Evolutionary conservation across 257 asterid genomes (phyloP).

Genomic region (Przewalskia tangutica): DNA sequence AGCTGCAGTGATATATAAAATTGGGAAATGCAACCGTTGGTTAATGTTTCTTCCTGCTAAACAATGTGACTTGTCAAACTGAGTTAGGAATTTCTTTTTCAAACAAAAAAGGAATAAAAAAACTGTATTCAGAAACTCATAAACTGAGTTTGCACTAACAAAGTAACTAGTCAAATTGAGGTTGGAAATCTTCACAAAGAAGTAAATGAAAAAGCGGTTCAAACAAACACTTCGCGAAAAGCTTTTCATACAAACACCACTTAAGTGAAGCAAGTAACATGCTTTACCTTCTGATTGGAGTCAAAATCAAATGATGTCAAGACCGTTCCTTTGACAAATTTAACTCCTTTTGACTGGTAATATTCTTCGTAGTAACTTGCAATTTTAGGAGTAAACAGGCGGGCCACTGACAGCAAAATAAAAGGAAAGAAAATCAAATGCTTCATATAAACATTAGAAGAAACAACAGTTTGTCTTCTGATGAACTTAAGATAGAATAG

Average conservation of each 20-base stretch:
- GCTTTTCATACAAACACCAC: background rate
- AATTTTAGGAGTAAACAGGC: constrained; percentile 74
- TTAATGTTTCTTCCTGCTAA: background rate
- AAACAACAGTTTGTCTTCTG: background rate
- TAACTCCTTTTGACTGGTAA: constrained; percentile 88
- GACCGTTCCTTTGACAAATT: constrained; percentile 80
- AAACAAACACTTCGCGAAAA: background rate
- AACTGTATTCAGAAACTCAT: background rate
- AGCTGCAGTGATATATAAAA: background rate
- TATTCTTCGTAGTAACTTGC: constrained; percentile 85
- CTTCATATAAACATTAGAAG: background rate
- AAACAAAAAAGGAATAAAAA: background rate
- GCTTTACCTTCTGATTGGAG: constrained; percentile 66
- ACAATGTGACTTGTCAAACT: background rate
- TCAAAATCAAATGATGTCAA: constrained; percentile 77
- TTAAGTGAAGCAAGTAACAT: background rate
- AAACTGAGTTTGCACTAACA: background rate
- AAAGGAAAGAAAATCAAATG: constrained; percentile 8
- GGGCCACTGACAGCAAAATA: constrained; percentile 67
- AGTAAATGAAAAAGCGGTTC: background rate
- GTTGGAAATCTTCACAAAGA: background rate
- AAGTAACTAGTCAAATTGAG: background rate
- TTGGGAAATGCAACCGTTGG: background rate
- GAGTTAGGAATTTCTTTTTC: background rate
- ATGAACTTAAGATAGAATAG: background rate